Evolutionary conservation across 2,329 filamentous ascomycete genomes (phyloP).

Genomic region (Helotiales sp.): DNA sequence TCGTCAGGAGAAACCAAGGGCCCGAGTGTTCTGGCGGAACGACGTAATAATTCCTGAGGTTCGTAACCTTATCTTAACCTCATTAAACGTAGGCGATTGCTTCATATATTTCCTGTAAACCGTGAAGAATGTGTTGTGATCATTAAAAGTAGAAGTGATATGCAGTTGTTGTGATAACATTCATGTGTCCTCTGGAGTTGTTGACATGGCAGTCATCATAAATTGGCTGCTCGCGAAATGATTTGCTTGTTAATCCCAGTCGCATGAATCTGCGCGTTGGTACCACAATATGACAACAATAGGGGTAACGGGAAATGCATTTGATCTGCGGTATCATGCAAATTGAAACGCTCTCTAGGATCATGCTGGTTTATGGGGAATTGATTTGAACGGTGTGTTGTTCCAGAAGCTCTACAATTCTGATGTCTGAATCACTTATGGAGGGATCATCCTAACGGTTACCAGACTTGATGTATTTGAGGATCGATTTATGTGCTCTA

Average conservation of each 20-base stretch:
- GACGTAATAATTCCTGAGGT: conserved; percentile 5
- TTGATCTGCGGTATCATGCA: conserved; percentile 37
- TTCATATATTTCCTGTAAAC: neutral
- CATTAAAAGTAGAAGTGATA: neutral
- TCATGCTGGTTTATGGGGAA: conserved; percentile 6
- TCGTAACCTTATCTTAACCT: neutral
- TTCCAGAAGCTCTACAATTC: conserved; percentile 16
- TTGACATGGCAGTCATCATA: conserved; percentile 27
- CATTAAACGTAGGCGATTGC: neutral
- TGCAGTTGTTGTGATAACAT: conserved; percentile 12
- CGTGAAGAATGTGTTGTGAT: neutral
- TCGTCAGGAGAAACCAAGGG: conserved; percentile 20
- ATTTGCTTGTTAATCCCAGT: conserved; percentile 21
- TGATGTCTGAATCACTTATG: conserved; percentile 20
- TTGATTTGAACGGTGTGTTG: neutral
- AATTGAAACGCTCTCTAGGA: conserved; percentile 30
- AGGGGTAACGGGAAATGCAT: conserved; percentile 18
- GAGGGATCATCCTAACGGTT: conserved; percentile 17
- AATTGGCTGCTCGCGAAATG: conserved; percentile 13
- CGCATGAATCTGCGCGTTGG: conserved; percentile 28
- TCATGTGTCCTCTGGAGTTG: conserved; percentile 29
- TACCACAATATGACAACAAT: conserved; percentile 14
- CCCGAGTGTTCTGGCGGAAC: conserved; percentile 12
- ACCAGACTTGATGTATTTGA: neutral
- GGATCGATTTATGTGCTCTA: neutral